These are phyloP conservation scores for Starmerella tilneyi DNA, from an alignment of 805 yeast species.

Conservation along the genomic window DNA sequence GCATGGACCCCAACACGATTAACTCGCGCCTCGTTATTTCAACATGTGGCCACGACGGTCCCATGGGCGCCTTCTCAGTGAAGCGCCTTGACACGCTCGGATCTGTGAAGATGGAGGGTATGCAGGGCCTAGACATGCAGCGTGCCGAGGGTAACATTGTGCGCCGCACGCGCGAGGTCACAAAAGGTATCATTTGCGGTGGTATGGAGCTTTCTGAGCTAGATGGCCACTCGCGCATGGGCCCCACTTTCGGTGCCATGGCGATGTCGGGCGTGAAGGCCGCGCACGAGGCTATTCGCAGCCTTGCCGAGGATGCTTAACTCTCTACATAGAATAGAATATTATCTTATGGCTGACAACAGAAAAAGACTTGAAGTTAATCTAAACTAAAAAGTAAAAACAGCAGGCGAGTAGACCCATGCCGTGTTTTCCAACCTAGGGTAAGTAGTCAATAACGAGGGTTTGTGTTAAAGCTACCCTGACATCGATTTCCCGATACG, in stretches of 20 bases:
- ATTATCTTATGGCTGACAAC: neutral
- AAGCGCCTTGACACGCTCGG: constrained; percentile 53
- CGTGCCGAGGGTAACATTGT: constrained; percentile 67
- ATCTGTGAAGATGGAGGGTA: constrained; percentile 46
- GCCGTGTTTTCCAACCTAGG: too few species aligned
- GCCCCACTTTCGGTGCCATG: constrained; percentile 79
- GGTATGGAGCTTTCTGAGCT: constrained; percentile 76
- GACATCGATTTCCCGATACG: too few species aligned
- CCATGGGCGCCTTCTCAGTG: constrained; percentile 70
- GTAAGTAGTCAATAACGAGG: too few species aligned
- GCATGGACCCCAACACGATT: constrained; percentile 77
- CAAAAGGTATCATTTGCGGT: constrained; percentile 53
- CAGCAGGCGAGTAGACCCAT: too few species aligned
- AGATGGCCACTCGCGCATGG: constrained; percentile 73
- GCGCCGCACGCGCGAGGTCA: constrained; percentile 53
- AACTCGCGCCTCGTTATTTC: constrained; percentile 54
- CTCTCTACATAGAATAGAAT: neutral
- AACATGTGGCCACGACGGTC: constrained; percentile 75
- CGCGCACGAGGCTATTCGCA: constrained; percentile 32
- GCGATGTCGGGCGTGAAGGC: constrained; percentile 69
- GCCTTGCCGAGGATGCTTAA: neutral
- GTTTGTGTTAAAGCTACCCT: too few species aligned
- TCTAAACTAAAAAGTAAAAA: too few species aligned
- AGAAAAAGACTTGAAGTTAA: too few species aligned
- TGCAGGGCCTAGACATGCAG: constrained; percentile 75